A percentile compares a stretch with the other conserved stretches of the same genome.
Conservation (phyloP, 2,329 filamentous ascomycete genomes). For the Purpureocillium takamizusanense region DNA sequence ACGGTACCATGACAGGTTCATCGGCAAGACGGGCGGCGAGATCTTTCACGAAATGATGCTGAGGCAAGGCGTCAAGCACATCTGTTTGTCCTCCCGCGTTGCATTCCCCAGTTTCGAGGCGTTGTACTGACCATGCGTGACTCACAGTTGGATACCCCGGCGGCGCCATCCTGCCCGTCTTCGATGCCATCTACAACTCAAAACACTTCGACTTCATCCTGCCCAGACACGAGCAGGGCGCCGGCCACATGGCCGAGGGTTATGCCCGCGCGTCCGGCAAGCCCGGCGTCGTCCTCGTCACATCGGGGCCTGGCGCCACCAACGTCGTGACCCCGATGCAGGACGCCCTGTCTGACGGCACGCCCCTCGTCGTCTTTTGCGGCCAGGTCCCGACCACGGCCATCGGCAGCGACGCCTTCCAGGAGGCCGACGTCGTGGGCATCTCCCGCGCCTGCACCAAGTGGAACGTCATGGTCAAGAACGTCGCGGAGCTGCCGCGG, state of each 20-base stretch:
- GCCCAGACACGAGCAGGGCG: constrained; percentile 92
- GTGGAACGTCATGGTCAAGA: constrained; percentile 99
- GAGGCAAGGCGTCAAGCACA: constrained; percentile 80
- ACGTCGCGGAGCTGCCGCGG: constrained; percentile 81
- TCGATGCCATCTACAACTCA: constrained; percentile 98
- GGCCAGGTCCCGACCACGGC: constrained; percentile 86
- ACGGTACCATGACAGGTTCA: constrained; percentile 49
- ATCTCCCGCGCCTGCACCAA: constrained; percentile 95
- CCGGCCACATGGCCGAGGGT: constrained; percentile 96
- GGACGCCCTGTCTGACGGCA: constrained; percentile 90
- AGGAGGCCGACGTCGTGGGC: constrained; percentile 89
- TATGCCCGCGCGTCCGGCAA: constrained; percentile 91
- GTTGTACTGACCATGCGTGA: constrained; percentile 14
- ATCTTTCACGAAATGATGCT: constrained; percentile 99
- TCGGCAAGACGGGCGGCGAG: constrained; percentile 89
- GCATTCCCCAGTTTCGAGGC: background rate
- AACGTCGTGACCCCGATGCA: constrained; percentile 97
- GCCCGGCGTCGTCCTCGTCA: constrained; percentile 92
- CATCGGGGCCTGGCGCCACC: constrained; percentile 90
- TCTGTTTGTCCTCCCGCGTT: constrained; percentile 58
- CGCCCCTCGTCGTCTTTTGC: constrained; percentile 89
- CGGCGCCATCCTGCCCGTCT: constrained; percentile 93
- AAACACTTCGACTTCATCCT: constrained; percentile 94
- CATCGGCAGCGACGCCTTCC: constrained; percentile 93
- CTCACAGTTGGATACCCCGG: constrained; percentile 74